A percentile compares a stretch with the other conserved stretches of the same genome.
Conservation (phyloP, 768 basidiomycete species). For the Boletellus ananiceps region DNA sequence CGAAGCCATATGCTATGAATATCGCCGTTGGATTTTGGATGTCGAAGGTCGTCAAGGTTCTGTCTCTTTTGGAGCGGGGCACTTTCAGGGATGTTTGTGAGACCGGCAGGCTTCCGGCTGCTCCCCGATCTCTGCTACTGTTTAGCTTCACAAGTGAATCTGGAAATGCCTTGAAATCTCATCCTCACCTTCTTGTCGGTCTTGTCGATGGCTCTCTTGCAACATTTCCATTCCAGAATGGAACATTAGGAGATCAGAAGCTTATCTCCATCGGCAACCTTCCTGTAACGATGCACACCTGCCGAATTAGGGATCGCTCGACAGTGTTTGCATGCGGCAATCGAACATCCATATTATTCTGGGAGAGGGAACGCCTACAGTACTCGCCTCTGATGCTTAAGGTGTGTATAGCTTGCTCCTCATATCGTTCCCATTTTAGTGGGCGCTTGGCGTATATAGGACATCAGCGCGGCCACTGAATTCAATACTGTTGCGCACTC, state of each 20-base stretch:
- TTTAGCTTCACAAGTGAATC: slow-evolving; percentile 53
- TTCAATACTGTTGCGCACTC: slow-evolving; percentile 47
- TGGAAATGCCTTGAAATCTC: slow-evolving; percentile 34
- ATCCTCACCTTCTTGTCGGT: slow-evolving; percentile 64
- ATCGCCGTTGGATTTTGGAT: slow-evolving; percentile 77
- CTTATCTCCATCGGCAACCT: slow-evolving; percentile 58
- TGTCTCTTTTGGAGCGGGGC: slow-evolving; percentile 31
- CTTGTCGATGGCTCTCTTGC: slow-evolving; percentile 71
- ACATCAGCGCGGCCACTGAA: slow-evolving; percentile 48
- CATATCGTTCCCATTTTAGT: slow-evolving; percentile 1
- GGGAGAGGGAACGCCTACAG: slow-evolving; percentile 58
- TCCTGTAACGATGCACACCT: slow-evolving; percentile 60
- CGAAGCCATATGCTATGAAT: slow-evolving; percentile 42
- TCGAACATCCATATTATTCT: slow-evolving; percentile 63
- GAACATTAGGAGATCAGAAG: slow-evolving; percentile 45
- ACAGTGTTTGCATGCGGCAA: slow-evolving; percentile 71
- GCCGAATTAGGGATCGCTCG: slow-evolving; percentile 47
- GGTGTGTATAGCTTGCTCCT: slow-evolving; percentile 28
- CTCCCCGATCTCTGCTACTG: slow-evolving; percentile 44
- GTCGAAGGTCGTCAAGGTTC: slow-evolving; percentile 56
- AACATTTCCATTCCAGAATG: slow-evolving; percentile 45
- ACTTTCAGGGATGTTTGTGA: slow-evolving; percentile 22
- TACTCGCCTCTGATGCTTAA: slow-evolving; percentile 73
- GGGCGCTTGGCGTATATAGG: slow-evolving; percentile 29
- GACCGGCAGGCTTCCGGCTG: slow-evolving; percentile 35